These are phyloP conservation scores for Chlorophyllum brunneum DNA, from an alignment of 768 basidiomycete species.

Conservation along the genomic window DNA sequence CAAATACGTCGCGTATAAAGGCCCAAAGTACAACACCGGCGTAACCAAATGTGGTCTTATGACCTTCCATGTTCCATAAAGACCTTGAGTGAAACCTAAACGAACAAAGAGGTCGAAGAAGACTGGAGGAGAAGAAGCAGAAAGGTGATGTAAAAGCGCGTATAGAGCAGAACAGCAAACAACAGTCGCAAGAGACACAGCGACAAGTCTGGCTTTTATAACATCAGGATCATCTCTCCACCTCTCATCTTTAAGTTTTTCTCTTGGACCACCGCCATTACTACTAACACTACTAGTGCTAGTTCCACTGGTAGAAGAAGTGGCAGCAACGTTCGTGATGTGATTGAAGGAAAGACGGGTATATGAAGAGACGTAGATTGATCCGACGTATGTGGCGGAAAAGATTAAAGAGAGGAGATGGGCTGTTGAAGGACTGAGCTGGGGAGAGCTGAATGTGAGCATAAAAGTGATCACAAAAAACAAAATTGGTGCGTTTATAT, in stretches of 20 bases:
- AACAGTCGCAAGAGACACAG: slow-evolving; percentile 61
- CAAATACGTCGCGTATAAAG: slow-evolving; percentile 58
- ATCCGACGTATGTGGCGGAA: slow-evolving; percentile 72
- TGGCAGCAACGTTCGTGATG: neutral
- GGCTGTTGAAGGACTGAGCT: slow-evolving; percentile 12
- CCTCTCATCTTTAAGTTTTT: slow-evolving; percentile 34
- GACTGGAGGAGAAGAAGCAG: neutral
- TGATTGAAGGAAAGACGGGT: slow-evolving; percentile 54
- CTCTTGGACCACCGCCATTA: slow-evolving; percentile 17
- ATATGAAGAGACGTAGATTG: slow-evolving; percentile 71
- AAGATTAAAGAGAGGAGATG: slow-evolving; percentile 58
- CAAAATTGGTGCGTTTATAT: neutral
- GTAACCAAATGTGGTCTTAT: slow-evolving; percentile 58
- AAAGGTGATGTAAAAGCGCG: slow-evolving; percentile 30
- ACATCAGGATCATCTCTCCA: slow-evolving; percentile 85
- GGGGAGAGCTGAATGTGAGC: neutral
- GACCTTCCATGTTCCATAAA: neutral
- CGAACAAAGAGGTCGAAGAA: slow-evolving; percentile 14
- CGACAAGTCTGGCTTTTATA: slow-evolving; percentile 72
- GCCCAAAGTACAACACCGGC: slow-evolving; percentile 74
- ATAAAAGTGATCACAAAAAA: neutral
- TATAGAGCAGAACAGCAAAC: slow-evolving; percentile 52
- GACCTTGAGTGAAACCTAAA: slow-evolving; percentile 1
- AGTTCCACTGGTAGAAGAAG: neutral
- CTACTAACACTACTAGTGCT: neutral